Evolutionary conservation across 2,329 filamentous ascomycete genomes (phyloP).

Genomic region (Cercospora nicotianae): DNA sequence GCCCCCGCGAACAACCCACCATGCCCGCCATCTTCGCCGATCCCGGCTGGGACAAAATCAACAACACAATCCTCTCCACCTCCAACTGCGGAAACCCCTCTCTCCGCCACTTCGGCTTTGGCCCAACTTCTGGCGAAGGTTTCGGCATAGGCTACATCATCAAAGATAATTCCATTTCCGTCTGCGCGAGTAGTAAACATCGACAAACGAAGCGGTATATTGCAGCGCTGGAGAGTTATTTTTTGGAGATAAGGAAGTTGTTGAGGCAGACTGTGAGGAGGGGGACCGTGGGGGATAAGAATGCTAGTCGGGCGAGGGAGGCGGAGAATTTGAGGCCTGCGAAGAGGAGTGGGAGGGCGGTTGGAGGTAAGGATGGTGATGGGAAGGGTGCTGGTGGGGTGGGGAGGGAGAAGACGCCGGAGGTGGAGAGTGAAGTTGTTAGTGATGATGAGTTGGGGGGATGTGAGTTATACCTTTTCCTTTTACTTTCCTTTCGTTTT

Average conservation of each 20-base stretch:
- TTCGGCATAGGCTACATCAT: conserved; percentile 99
- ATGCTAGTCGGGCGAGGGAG: conserved; percentile 60
- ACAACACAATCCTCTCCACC: conserved; percentile 89
- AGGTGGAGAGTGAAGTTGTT: conserved; percentile 57
- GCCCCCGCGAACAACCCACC: conserved; percentile 45
- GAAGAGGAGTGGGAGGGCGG: conserved; percentile 72
- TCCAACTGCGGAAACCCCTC: conserved; percentile 99
- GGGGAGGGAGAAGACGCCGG: neutral
- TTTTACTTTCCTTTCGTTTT: neutral
- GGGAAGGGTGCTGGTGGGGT: conserved; percentile 50
- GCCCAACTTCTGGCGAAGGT: conserved; percentile 87
- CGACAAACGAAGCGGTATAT: conserved; percentile 88
- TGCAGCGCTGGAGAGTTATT: conserved; percentile 84
- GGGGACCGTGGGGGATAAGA: conserved; percentile 54
- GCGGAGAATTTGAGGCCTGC: conserved; percentile 55
- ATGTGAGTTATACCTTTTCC: conserved; percentile 61
- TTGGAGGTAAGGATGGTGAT: conserved; percentile 42
- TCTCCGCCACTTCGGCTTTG: conserved; percentile 93
- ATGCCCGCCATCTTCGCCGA: conserved; percentile 85
- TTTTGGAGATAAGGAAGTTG: conserved; percentile 85
- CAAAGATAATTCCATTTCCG: conserved; percentile 86
- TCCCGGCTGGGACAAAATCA: conserved; percentile 88
- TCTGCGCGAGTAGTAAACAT: conserved; percentile 92
- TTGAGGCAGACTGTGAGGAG: conserved; percentile 67
- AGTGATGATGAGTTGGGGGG: conserved; percentile 90